Percentiles rank a stretch among this genome's conserved stretches.
These are phyloP conservation scores for Effrenium voratum DNA, from an alignment of 73 alveolate genomes.

Conservation along the genomic window DNA sequence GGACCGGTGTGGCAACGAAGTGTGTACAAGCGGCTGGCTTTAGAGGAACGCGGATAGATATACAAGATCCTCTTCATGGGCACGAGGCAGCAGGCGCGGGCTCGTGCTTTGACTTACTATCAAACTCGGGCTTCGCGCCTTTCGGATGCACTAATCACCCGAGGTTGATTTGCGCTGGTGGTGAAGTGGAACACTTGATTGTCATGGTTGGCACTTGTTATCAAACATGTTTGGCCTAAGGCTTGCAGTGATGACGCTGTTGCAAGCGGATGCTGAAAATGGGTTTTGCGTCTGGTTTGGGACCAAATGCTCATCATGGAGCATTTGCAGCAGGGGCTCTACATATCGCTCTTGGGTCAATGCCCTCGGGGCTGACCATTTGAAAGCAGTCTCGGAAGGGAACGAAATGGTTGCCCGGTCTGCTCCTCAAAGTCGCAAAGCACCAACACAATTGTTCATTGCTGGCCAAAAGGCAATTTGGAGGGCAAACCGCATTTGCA, in stretches of 20 bases:
- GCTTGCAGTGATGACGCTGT: neutral
- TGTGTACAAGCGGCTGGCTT: neutral
- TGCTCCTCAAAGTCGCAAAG: no score
- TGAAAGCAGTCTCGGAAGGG: no score
- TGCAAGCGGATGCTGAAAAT: neutral
- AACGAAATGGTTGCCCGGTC: no score
- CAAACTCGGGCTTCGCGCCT: neutral
- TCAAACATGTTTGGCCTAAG: neutral
- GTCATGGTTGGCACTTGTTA: neutral
- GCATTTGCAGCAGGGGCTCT: no score
- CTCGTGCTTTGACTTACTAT: neutral
- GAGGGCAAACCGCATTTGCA: no score
- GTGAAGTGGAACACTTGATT: neutral
- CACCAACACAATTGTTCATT: no score
- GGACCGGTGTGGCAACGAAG: neutral
- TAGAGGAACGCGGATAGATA: neutral
- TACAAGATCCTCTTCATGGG: neutral
- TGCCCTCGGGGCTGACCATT: no score
- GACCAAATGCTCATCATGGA: neutral
- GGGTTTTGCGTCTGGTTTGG: slow-evolving; percentile 26
- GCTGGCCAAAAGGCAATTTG: no score
- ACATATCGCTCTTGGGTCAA: no score
- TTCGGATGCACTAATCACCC: neutral
- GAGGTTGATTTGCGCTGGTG: neutral
- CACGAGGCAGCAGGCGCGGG: neutral